Conservation (phyloP, 208 protist species). For the Crithidia sp. region DNA sequence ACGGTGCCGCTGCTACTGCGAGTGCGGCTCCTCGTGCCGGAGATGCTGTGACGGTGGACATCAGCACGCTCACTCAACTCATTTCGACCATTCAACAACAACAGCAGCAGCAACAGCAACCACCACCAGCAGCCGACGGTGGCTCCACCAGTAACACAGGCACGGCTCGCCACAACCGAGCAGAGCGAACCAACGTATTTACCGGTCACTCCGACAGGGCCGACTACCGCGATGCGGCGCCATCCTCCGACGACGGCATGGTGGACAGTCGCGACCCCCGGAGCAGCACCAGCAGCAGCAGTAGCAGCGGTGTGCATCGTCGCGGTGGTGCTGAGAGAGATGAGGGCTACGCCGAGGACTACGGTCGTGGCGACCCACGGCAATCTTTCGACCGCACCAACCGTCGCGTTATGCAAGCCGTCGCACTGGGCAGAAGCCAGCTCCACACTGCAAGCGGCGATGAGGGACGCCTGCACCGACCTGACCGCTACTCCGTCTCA, state of each 20-base stretch:
- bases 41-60: neutral
- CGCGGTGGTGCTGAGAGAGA: neutral
- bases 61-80: constrained; percentile 8
- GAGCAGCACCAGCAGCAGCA: constrained; percentile 8
- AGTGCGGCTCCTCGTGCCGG: too few species aligned
- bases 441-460: neutral
- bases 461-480: constrained; percentile 19
- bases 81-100: constrained; percentile 5
- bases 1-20: too few species aligned
- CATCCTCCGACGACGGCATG: constrained; percentile 7
- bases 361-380: constrained; percentile 8
- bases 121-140: neutral
- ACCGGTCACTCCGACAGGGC: neutral
- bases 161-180: neutral
- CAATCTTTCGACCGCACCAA: neutral
- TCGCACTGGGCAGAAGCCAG: constrained; percentile 1
- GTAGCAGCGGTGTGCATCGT: neutral
- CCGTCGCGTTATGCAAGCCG: constrained; percentile 2
- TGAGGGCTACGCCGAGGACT: constrained; percentile 1
- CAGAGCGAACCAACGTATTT: neutral
- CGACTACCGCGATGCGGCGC: neutral
- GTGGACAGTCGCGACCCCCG: constrained; percentile 13
- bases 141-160: neutral
- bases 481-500: constrained; percentile 24
- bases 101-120: neutral